Base-by-base conservation (phyloP, 2,329 filamentous ascomycete species). In the Cordyceps cicadae region DNA sequence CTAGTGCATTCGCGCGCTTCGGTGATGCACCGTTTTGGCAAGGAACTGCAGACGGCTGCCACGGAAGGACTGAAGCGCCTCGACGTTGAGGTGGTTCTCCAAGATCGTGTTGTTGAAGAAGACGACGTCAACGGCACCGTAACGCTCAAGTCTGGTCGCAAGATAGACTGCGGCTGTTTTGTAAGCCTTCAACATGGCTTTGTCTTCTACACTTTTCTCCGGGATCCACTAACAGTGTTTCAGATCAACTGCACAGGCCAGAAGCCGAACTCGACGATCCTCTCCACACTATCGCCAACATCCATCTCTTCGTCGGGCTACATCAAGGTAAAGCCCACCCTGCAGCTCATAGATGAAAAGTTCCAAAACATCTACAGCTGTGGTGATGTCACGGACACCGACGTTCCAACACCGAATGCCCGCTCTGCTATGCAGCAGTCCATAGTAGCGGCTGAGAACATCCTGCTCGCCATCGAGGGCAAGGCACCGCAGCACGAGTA, bases 361-460 rank as follows among this genome's bases (percentile, higher is more conserved):
- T 73, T 79, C 9, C 74, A 77, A 1, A 78, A 84, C 62, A 75
- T 88, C 2, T 88, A 85, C 65, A 81, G 81, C 1, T 79, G 83
- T n/a, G 86, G 86, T 19, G 86, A 88, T 63, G 82, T 89, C 5
- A 79, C 83, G 4, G 80, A 82, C 29, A 78, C 77, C 1, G 63
- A 70, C 12, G 75, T 76, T 0, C 74, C 74, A 0, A 70, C 73
- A 41, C 79, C 79, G 6, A 86, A 85, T 67, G 82, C 79, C 0
- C 76, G 84, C 11, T 78, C 82, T 0, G 82, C 81, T 0, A 74
- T 75, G 50, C 73, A 75, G 12, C 85, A 88, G 66, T 81, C 79
- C 3, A 72, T 74, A 34, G 66, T 82, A 4, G 83, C 79, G 0
- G 77, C 77, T 1, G 75, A 79, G 45, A 46, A 87, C 63, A 75